Evolutionary conservation across 257 asterid genomes (phyloP).

Genomic region (Euphrasia confusa): DNA sequence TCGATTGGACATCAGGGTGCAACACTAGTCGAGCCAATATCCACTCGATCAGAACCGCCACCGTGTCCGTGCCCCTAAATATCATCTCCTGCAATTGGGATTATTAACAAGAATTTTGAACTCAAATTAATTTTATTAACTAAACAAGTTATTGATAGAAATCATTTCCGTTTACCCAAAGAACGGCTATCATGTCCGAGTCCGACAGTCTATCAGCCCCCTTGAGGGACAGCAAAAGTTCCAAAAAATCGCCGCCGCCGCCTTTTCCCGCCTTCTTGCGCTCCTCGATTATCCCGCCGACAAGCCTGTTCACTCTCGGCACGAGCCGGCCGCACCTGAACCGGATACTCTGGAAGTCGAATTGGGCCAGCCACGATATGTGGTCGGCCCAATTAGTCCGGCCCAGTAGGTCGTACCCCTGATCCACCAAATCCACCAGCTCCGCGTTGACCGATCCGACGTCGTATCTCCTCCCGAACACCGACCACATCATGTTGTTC

Average conservation of each 20-base stretch:
- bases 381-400: constrained; percentile 73
- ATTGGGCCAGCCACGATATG: constrained; percentile 49
- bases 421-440: constrained; percentile 48
- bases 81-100: constrained; percentile 61
- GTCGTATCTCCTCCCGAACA: constrained; percentile 50
- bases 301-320: constrained; percentile 62
- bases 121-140: too few relatives aligned
- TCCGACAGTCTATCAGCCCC: constrained; percentile 50
- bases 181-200: constrained; percentile 76
- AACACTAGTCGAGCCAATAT: constrained; percentile 63
- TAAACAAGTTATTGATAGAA: too few relatives aligned
- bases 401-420: constrained; percentile 64
- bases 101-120: too few relatives aligned
- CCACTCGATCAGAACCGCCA: constrained; percentile 73
- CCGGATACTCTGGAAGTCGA: constrained; percentile 60
- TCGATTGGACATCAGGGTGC: constrained; percentile 58
- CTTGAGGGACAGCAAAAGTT: constrained; percentile 56
- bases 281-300: constrained; percentile 46
- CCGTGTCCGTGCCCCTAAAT: constrained; percentile 85
- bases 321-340: constrained; percentile 57
- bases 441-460: constrained; percentile 29
- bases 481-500: constrained; percentile 67
- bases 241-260: constrained; percentile 43
- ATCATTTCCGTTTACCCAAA: constrained; percentile 61
- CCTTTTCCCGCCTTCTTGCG: constrained; percentile 27